These are phyloP conservation scores for Candida ascalaphidarum DNA, from an alignment of 805 yeast species.

Conservation along the genomic window DNA sequence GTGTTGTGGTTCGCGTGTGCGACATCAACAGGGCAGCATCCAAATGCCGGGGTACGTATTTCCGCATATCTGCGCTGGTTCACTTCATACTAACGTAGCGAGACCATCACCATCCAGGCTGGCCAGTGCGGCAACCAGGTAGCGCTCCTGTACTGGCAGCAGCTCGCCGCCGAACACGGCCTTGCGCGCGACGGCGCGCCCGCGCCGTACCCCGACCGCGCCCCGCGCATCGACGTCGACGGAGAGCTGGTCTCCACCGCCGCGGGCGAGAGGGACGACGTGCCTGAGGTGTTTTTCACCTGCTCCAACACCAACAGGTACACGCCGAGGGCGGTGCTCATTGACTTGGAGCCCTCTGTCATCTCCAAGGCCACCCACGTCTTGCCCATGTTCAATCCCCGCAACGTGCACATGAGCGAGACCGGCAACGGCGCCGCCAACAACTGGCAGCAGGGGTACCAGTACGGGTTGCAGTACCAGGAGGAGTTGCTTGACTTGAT, in stretches of 20 bases:
- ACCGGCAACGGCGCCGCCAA: slow-evolving; percentile 93
- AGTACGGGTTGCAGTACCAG: slow-evolving; percentile 56
- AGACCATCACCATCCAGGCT: slow-evolving; percentile 61
- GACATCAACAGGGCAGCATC: background rate
- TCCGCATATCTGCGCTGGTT: too few species aligned
- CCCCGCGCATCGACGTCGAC: too few species aligned
- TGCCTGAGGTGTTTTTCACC: slow-evolving; percentile 78
- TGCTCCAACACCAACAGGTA: slow-evolving; percentile 66
- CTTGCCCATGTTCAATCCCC: slow-evolving; percentile 67
- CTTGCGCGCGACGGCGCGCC: slow-evolving; percentile 58
- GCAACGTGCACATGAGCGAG: slow-evolving; percentile 71
- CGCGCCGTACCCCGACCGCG: slow-evolving; percentile 26
- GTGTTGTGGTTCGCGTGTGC: too few species aligned
- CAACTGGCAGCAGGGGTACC: slow-evolving; percentile 89
- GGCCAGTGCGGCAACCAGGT: slow-evolving; percentile 98
- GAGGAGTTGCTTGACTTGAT: slow-evolving; percentile 77
- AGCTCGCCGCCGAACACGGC: slow-evolving; percentile 81
- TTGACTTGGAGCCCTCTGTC: slow-evolving; percentile 90
- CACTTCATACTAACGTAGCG: slow-evolving; percentile 32
- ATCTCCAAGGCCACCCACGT: slow-evolving; percentile 50
- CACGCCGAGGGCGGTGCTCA: slow-evolving; percentile 79
- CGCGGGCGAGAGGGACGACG: slow-evolving; percentile 44
- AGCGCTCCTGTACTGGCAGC: slow-evolving; percentile 89
- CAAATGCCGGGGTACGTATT: slow-evolving; percentile 20
- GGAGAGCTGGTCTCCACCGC: slow-evolving; percentile 3